Percentiles rank a stretch among this genome's conserved stretches.
Conservation (phyloP, 2,329 filamentous ascomycete species). For the Aspergillus carbonarius region DNA sequence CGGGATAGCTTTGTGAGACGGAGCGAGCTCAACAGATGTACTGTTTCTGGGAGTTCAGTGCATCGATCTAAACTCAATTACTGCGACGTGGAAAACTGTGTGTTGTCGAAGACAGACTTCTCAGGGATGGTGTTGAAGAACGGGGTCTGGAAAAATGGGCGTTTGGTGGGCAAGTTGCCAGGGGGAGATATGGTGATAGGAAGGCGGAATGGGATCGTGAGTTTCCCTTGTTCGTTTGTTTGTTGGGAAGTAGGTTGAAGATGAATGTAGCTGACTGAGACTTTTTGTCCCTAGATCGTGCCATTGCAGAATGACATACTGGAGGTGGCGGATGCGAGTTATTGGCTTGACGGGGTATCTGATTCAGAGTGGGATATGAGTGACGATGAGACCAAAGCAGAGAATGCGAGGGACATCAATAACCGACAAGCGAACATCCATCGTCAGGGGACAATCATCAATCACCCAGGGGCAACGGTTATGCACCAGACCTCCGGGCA, state of each 20-base stretch:
- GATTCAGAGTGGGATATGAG: too few species aligned
- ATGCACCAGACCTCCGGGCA: too few species aligned
- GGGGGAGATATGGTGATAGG: constrained; percentile 16
- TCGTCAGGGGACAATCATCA: too few species aligned
- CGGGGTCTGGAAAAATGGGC: constrained; percentile 28
- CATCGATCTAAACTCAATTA: constrained; percentile 14
- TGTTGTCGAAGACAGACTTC: constrained; percentile 21
- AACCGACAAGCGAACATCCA: too few species aligned
- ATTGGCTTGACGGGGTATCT: constrained; percentile 57
- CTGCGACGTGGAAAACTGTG: constrained; percentile 25
- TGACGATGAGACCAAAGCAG: too few species aligned
- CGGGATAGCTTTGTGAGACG: constrained; percentile 11
- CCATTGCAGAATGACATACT: background rate
- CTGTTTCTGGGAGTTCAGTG: constrained; percentile 12
- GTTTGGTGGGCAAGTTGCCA: constrained; percentile 21
- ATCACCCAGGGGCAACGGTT: too few species aligned
- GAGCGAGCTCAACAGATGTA: constrained; percentile 13
- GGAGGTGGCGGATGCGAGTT: background rate
- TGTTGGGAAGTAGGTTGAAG: background rate
- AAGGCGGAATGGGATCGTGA: constrained; percentile 8
- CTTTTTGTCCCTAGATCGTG: background rate
- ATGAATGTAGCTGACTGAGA: background rate
- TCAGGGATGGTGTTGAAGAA: constrained; percentile 24
- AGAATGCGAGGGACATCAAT: too few species aligned
- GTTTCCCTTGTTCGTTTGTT: background rate